These are phyloP conservation scores for Daldinia decipiens DNA, from an alignment of 495 filamentous ascomycete species.

Conservation along the genomic window DNA sequence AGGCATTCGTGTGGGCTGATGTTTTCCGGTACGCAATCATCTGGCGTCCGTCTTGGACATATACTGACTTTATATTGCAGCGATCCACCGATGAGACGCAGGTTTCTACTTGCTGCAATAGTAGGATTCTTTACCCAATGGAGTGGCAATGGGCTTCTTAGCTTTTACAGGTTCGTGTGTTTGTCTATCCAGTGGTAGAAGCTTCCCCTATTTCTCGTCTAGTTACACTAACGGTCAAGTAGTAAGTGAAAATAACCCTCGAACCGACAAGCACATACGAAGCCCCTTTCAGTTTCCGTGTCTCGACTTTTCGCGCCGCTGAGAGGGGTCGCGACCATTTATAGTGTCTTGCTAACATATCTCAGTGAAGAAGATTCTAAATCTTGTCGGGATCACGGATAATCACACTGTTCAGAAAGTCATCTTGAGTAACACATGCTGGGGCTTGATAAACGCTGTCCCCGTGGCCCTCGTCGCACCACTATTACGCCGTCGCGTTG, in stretches of 20 bases:
- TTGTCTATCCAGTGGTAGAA: neutral
- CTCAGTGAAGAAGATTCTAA: conserved; percentile 56
- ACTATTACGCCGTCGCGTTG: conserved; percentile 59
- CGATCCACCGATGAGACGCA: conserved; percentile 60
- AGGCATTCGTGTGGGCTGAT: conserved; percentile 61
- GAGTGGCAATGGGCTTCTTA: conserved; percentile 67
- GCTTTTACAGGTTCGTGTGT: conserved; percentile 47
- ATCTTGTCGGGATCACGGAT: conserved; percentile 58
- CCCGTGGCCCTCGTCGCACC: conserved; percentile 61
- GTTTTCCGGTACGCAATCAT: conserved; percentile 50
- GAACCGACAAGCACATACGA: neutral
- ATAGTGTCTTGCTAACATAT: conserved; percentile 13
- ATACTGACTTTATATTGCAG: conserved; percentile 19
- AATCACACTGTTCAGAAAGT: conserved; percentile 58
- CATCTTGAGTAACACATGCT: conserved; percentile 65
- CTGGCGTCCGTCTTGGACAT: neutral
- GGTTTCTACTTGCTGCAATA: conserved; percentile 56
- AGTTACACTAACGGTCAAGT: conserved; percentile 9
- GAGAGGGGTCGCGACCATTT: neutral
- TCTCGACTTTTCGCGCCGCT: neutral
- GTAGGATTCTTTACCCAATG: conserved; percentile 49
- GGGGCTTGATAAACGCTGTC: conserved; percentile 63
- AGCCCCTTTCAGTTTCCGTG: neutral
- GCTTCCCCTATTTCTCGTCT: neutral
- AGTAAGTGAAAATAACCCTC: conserved; percentile 43